Evolutionary conservation across 805 yeast species (phyloP).

Genomic region (Myxozyma nipponensis): DNA sequence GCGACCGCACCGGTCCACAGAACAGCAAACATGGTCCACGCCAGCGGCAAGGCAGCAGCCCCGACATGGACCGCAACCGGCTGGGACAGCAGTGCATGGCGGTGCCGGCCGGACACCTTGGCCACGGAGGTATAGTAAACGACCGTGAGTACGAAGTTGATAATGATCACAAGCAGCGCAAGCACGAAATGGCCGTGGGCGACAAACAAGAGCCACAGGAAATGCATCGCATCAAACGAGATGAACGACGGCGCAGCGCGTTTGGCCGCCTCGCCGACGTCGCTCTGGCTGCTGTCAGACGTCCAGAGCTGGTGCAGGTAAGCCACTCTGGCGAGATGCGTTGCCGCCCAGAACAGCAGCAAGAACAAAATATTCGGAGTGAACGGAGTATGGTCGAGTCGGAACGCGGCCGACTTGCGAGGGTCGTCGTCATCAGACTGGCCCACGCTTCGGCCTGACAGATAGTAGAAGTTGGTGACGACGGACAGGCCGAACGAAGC

Average conservation of each 20-base stretch:
- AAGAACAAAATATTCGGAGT: slow-evolving; percentile 43
- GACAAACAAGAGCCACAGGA: slow-evolving; percentile 63
- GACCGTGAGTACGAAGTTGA: slow-evolving; percentile 58
- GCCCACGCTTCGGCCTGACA: slow-evolving; percentile 53
- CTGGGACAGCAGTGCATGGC: slow-evolving; percentile 51
- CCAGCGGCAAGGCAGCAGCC: slow-evolving; percentile 62
- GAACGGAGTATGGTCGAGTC: slow-evolving; percentile 60
- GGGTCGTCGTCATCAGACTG: slow-evolving; percentile 6
- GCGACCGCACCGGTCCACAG: slow-evolving; percentile 85
- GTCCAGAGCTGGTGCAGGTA: slow-evolving; percentile 34
- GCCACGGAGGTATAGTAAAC: slow-evolving; percentile 42
- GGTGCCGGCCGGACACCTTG: slow-evolving; percentile 35
- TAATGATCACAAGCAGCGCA: slow-evolving; percentile 54
- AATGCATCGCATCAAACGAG: slow-evolving; percentile 57
- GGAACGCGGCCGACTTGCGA: slow-evolving; percentile 14
- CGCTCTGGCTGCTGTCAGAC: too few species aligned
- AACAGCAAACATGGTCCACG: slow-evolving; percentile 68
- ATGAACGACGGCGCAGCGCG: slow-evolving; percentile 48
- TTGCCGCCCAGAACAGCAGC: slow-evolving; percentile 55
- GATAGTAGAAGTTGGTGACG: slow-evolving; percentile 53
- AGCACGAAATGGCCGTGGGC: slow-evolving; percentile 54
- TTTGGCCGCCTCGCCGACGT: slow-evolving; percentile 27
- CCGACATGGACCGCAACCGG: slow-evolving; percentile 60
- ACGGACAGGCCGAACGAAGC: slow-evolving; percentile 54
- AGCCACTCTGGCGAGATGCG: slow-evolving; percentile 49